A percentile compares a stretch with the other conserved stretches of the same genome.
phyloP scores from a whole-genome alignment of 768 basidiomycete genomes.

The Mycena amicta region DNA sequence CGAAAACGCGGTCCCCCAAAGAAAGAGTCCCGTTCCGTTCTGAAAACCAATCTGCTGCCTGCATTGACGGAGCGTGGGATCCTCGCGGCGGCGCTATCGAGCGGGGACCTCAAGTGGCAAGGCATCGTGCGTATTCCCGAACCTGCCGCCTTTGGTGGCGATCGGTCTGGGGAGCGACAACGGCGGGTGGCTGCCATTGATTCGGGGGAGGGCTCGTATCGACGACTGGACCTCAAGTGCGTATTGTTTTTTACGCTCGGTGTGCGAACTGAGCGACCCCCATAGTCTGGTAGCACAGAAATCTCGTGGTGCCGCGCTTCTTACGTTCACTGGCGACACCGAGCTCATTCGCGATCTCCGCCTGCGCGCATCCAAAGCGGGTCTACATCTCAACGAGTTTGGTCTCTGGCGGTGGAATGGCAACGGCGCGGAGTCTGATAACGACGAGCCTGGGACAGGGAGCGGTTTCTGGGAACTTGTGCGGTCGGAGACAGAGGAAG shows the following conservation, averaged over 20 bases:
- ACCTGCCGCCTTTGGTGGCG: conserved; percentile 18
- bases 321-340: conserved; percentile 59
- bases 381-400: conserved; percentile 58
- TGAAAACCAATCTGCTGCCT: conserved; percentile 43
- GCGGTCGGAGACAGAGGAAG: conserved; percentile 45
- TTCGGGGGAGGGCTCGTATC: conserved; percentile 38
- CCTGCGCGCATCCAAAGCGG: conserved; percentile 43
- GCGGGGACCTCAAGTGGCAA: conserved; percentile 44
- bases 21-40: conserved; percentile 19
- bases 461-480: conserved; percentile 52
- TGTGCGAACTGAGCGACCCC: neutral
- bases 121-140: conserved; percentile 56
- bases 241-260: conserved; percentile 18
- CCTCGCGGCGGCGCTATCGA: conserved; percentile 38
- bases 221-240: conserved; percentile 41
- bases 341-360: conserved; percentile 48
- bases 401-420: conserved; percentile 65
- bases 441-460: conserved; percentile 1
- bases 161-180: conserved; percentile 22
- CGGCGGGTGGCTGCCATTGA: conserved; percentile 32
- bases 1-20: conserved; percentile 14
- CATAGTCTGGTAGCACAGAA: conserved; percentile 48
- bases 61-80: conserved; percentile 48
- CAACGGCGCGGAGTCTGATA: conserved; percentile 11
- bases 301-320: conserved; percentile 53